Percentiles rank a stretch among this genome's conserved stretches.
Evolutionary conservation across 1,284 basidiomycete species (phyloP).

Genomic region (Irpex lacteus): DNA sequence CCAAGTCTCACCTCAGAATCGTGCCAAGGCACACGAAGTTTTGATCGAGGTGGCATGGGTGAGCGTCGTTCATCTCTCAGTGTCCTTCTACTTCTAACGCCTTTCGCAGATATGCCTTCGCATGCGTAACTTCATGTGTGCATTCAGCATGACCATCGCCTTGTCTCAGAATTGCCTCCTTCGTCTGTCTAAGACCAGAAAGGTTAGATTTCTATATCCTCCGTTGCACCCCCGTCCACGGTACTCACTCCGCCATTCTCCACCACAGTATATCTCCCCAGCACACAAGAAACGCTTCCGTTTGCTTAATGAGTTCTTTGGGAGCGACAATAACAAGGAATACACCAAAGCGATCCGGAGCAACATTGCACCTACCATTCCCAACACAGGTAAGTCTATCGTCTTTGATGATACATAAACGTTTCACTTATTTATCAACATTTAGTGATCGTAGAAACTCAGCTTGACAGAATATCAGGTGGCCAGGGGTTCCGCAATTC

Average conservation of each 20-base stretch:
- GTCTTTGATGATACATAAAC: not conserved
- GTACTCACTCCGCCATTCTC: not conserved
- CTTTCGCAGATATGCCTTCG: not conserved
- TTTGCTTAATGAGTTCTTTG: not conserved
- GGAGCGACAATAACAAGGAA: not conserved
- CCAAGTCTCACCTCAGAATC: not conserved
- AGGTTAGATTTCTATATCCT: not conserved
- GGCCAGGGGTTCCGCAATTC: not conserved
- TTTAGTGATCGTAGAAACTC: not conserved
- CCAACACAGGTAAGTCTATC: not conserved
- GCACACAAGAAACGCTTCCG: not conserved
- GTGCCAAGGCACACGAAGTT: not conserved
- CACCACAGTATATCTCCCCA: not conserved
- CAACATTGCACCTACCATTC: not conserved
- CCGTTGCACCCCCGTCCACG: not conserved
- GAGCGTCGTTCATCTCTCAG: not conserved
- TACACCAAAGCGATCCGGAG: not conserved
- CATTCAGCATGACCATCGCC: not conserved
- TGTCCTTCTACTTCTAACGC: not conserved
- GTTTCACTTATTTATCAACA: not conserved
- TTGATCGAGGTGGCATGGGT: not conserved
- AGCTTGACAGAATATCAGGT: not conserved
- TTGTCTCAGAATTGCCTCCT: not conserved
- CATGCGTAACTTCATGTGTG: not conserved
- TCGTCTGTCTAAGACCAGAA: not conserved